Evolutionary conservation across 2,329 filamentous ascomycete genomes (phyloP), one percentile per base, ranked within the genome.

Genomic region (Cladosporium phlei): DNA sequence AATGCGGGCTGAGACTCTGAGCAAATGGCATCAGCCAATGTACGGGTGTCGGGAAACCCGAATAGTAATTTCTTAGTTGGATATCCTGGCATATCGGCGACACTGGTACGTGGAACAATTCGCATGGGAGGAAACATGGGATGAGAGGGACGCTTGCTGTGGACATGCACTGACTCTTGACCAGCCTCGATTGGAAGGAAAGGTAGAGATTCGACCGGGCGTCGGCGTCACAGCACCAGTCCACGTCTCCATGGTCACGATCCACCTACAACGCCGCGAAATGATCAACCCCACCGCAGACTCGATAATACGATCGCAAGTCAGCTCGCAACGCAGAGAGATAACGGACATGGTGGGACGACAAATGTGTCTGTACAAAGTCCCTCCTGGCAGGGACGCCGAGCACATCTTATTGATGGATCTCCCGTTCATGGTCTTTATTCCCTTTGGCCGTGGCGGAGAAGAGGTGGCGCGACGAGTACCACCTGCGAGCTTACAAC

Each of bases 41-140:
- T 98, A 74, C 86, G 93, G 78, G 89, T 98, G 71, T 95, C 89
- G 58, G 93, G 93, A 66, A 90, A 90, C 66, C 90, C 93, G 59
- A 98, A 98, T 72, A 93, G 88, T 71, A 93, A 87, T 71, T 96
- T 95, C 66, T 78, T 97, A 55, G 88, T 97, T 59, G 93, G 93
- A 59, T 98, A 97, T 69, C 93, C 93, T 47, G 93, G 93, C 59
- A 97, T 98, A 69, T 96, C 91, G 47, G 93, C 93, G 62, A 98
- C 93, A 28, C 71, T 96, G 80, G 90, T 96, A 78, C 71, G 88
- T 45, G 24, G 6, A 45, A n/a, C n/a, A n/a, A n/a, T n/a, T n/a
- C n/a, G n/a, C n/a, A 5, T 16, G n/a, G 5, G 20, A 80, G 27
- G 5, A 14, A 10, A 14, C 10, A 6, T 32, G 16, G 16, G 20